Evolutionary conservation across 345 rosid genomes (phyloP), one percentile per base, ranked within the genome.

Genomic region (Chamaenerion angustifolium): DNA sequence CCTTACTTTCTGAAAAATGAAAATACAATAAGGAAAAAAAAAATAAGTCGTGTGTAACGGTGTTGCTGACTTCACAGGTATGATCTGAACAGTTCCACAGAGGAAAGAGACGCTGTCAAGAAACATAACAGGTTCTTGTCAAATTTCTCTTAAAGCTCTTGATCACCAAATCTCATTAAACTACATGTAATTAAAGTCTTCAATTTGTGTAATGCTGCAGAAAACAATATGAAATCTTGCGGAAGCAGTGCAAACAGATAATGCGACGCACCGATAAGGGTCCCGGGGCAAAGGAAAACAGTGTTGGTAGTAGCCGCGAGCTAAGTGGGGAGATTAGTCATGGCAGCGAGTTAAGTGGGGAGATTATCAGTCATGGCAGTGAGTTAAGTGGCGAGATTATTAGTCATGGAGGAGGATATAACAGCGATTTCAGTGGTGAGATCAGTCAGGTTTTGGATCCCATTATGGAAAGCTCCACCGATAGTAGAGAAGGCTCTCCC

Each of bases 41-140:
- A n/a, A n/a, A n/a, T n/a, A n/a, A n/a, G n/a, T n/a, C n/a, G n/a
- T 31, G 37, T 31, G 37, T 5, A 31, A 31, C 37, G 6, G 11
- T 48, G 19, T 46, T 31, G 16, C 48, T 25, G 53, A 47, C 56
- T 41, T 59, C 41, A 12, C 85, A 88, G 97, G 51, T 85, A 75
- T 61, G 81, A 75, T 57, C 47, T 82, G 57, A 75, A 69, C 66
- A 80, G 87, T 70, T 76, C 87, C 45, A 57, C 59, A 56, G 89
- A 71, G 68, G 97, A 78, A 69, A 72, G 97, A 57, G 87, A 75
- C 37, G 50, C 65, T 16, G 49, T 71, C 43, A 66, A 52, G 57
- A 68, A 56, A 60, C 70, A 70, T 67, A 85, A 78, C 45, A 80
- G 82, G 97, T 85, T 75, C 46, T 55, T 3, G 6, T 31, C 37